Evolutionary conservation across 441 rosid species (phyloP).

Genomic region (Adansonia grandidieri): DNA sequence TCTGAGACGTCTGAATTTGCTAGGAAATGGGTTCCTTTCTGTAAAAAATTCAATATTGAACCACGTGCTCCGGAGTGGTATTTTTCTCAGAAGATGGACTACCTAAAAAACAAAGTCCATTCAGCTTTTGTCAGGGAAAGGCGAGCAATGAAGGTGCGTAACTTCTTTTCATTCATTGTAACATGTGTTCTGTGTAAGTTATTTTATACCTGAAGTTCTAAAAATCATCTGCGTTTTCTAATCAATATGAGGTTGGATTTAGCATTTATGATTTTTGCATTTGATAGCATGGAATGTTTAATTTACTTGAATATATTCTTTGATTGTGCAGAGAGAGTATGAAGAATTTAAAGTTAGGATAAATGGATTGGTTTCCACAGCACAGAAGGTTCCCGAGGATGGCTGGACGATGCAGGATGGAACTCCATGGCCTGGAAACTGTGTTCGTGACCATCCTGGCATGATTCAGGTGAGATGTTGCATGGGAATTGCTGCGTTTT

Average conservation of each 20-base stretch:
- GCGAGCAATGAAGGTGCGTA: slow-evolving; percentile 69
- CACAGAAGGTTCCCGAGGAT: slow-evolving; percentile 81
- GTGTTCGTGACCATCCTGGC: slow-evolving; percentile 82
- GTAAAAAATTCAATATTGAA: slow-evolving; percentile 65
- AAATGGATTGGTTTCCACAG: slow-evolving; percentile 71
- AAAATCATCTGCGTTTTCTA: neutral
- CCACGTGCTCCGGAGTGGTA: slow-evolving; percentile 92
- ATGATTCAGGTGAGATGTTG: slow-evolving; percentile 77
- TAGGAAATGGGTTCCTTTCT: slow-evolving; percentile 81
- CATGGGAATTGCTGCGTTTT: neutral
- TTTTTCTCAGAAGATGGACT: slow-evolving; percentile 73
- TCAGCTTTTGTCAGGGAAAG: slow-evolving; percentile 73
- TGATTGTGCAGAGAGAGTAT: slow-evolving; percentile 64
- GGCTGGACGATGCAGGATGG: slow-evolving; percentile 61
- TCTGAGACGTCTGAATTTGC: slow-evolving; percentile 85
- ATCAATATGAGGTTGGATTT: neutral
- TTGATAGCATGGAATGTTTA: neutral
- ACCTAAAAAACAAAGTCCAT: slow-evolving; percentile 71
- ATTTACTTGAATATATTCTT: neutral
- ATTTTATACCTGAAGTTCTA: neutral
- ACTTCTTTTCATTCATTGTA: slow-evolving; percentile 11
- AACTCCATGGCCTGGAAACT: slow-evolving; percentile 85
- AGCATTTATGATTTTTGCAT: neutral
- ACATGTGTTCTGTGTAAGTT: neutral
- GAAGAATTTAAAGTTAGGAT: slow-evolving; percentile 78